phyloP scores from a whole-genome alignment of 345 rosid genomes.

The Fremontodendron californicum region DNA sequence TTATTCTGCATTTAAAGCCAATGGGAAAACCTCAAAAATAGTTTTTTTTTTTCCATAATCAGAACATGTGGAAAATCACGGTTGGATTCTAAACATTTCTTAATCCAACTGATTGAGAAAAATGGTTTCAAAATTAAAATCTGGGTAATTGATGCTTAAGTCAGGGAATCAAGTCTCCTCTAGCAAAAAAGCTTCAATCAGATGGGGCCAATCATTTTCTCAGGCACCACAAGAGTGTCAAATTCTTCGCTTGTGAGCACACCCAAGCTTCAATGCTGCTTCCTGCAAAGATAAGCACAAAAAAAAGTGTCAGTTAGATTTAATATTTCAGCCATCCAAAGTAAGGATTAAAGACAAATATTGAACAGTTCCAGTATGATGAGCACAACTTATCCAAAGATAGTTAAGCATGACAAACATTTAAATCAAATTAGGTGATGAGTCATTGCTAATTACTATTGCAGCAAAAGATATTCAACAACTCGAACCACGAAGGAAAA shows the following conservation, averaged over 20 bases:
- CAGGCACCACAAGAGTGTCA: constrained; percentile 89
- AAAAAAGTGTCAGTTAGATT: background rate
- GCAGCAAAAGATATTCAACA: background rate
- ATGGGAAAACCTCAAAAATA: constrained; percentile 20
- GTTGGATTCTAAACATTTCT: background rate
- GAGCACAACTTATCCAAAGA: too few relatives aligned
- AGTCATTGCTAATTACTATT: background rate
- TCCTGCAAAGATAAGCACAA: constrained; percentile 42
- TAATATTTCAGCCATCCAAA: background rate
- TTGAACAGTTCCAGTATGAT: background rate
- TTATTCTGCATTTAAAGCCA: background rate
- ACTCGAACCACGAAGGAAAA: background rate
- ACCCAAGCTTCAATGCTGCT: constrained; percentile 70
- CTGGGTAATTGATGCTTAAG: background rate
- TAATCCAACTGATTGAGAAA: background rate
- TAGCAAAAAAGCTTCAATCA: constrained; percentile 26
- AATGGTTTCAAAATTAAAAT: constrained; percentile 4
- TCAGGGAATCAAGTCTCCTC: background rate
- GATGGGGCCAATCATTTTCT: too few relatives aligned
- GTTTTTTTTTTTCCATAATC: background rate
- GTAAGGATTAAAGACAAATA: background rate
- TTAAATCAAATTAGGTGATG: background rate
- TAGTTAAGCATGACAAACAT: background rate
- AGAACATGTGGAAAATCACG: background rate
- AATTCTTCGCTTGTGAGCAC: constrained; percentile 75